phyloP scores from a whole-genome alignment of 768 basidiomycete species.

The Suillus lakei region DNA sequence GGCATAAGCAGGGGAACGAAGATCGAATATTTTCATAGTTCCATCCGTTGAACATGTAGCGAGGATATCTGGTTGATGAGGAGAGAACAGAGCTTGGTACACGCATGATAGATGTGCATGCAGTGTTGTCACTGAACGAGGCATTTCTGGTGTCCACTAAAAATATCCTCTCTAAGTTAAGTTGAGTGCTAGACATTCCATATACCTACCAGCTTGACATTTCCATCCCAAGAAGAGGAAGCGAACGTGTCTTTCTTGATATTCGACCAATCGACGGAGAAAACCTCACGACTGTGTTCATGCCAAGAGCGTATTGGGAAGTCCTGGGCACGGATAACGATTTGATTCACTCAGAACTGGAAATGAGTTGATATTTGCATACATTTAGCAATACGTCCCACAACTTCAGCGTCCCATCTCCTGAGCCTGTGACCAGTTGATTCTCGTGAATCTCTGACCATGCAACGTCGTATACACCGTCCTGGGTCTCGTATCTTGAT shows the following conservation, averaged over 20 bases:
- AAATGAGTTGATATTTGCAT: conserved; percentile 21
- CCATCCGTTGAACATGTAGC: conserved; percentile 90
- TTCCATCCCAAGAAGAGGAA: conserved; percentile 92
- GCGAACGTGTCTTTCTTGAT: conserved; percentile 85
- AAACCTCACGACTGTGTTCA: conserved; percentile 92
- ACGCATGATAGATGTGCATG: conserved; percentile 86
- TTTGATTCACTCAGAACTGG: conserved; percentile 23
- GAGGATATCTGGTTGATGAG: conserved; percentile 82
- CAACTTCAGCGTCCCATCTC: conserved; percentile 87
- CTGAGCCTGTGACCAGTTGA: conserved; percentile 87
- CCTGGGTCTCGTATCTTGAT: conserved; percentile 84
- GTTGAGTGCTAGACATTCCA: not conserved
- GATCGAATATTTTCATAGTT: conserved; percentile 81
- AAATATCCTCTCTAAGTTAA: not conserved
- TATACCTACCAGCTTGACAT: conserved; percentile 77
- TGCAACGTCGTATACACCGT: conserved; percentile 87
- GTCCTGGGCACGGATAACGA: conserved; percentile 53
- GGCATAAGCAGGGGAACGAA: conserved; percentile 65
- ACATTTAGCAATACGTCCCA: conserved; percentile 93
- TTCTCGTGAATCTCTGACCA: conserved; percentile 98
- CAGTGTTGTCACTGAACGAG: conserved; percentile 78
- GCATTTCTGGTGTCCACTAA: conserved; percentile 88
- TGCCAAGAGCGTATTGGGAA: conserved; percentile 92
- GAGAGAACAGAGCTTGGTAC: conserved; percentile 91
- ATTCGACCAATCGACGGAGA: conserved; percentile 96